phyloP scores from a whole-genome alignment of 345 rosid species.

The Clarkia xantiana region DNA sequence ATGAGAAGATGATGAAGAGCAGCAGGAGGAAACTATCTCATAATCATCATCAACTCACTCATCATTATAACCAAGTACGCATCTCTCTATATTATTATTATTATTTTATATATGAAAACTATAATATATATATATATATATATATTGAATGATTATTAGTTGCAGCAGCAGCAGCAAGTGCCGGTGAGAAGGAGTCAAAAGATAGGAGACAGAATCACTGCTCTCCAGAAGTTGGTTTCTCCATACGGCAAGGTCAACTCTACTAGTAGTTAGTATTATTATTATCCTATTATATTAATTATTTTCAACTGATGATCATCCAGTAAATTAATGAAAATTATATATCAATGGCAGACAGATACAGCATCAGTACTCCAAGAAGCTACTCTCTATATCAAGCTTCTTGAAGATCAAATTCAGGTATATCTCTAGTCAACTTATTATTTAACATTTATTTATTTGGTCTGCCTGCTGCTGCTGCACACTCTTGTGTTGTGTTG shows the following conservation, averaged over 20 bases:
- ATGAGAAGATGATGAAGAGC: too few relatives aligned
- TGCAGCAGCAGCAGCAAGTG: conserved; percentile 13
- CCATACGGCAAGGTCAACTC: conserved; percentile 58
- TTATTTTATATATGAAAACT: background rate
- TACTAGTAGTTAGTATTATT: background rate
- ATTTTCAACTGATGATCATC: too few relatives aligned
- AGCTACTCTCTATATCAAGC: conserved; percentile 43
- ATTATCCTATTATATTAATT: background rate
- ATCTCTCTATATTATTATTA: background rate
- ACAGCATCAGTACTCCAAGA: conserved; percentile 68
- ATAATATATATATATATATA: too few relatives aligned
- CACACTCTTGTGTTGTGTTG: too few relatives aligned
- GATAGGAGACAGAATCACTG: conserved; percentile 47
- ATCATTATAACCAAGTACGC: too few relatives aligned
- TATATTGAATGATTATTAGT: background rate
- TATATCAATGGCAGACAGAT: conserved; percentile 33
- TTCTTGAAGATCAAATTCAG: conserved; percentile 50
- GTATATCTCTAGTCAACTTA: conserved; percentile 7
- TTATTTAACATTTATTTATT: background rate
- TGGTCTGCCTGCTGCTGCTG: too few relatives aligned
- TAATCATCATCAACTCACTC: too few relatives aligned
- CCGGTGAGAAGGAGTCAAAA: conserved; percentile 46
- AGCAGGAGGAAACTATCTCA: too few relatives aligned
- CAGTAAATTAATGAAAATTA: too few relatives aligned
- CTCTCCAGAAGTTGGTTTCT: conserved; percentile 59